Conservation (phyloP, 192 early-diverging fungal genomes). For the Piromyces sp. region DNA sequence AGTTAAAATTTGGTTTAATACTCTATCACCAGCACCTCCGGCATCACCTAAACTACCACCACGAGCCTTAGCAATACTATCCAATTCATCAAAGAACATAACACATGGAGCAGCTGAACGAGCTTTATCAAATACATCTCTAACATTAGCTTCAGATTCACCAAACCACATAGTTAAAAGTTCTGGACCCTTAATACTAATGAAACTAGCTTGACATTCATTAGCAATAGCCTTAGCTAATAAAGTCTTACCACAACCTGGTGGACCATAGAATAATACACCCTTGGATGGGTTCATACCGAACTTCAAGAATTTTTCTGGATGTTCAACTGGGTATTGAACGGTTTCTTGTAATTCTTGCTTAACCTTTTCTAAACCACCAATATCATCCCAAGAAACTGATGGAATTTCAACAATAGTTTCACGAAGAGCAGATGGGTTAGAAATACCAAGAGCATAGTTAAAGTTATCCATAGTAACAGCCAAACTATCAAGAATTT, state of each 20-base stretch:
- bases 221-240: constrained; percentile 98
- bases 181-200: constrained; percentile 97
- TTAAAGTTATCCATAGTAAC: constrained; percentile 97
- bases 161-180: constrained; percentile 99
- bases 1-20: constrained; percentile 95
- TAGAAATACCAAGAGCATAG: constrained; percentile 79
- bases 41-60: constrained; percentile 61
- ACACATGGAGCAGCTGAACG: constrained; percentile 95
- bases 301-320: constrained; percentile 98
- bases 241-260: constrained; percentile 95
- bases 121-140: constrained; percentile 98
- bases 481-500: constrained; percentile 83
- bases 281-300: constrained; percentile 93
- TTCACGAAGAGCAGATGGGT: constrained; percentile 97
- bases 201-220: constrained; percentile 99
- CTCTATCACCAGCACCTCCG: constrained; percentile 90
- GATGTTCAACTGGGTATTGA: constrained; percentile 96
- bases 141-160: constrained; percentile 97
- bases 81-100: constrained; percentile 99
- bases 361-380: constrained; percentile 95
- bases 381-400: constrained; percentile 88
- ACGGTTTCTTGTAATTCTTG: constrained; percentile 95
- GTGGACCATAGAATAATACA: constrained; percentile 96
- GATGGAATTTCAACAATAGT: constrained; percentile 94
- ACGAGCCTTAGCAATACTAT: constrained; percentile 93